Evolutionary conservation across 306 rosid genomes (phyloP), one percentile per base, ranked within the genome.

Genomic region (Fragaria nilgerrensis): DNA sequence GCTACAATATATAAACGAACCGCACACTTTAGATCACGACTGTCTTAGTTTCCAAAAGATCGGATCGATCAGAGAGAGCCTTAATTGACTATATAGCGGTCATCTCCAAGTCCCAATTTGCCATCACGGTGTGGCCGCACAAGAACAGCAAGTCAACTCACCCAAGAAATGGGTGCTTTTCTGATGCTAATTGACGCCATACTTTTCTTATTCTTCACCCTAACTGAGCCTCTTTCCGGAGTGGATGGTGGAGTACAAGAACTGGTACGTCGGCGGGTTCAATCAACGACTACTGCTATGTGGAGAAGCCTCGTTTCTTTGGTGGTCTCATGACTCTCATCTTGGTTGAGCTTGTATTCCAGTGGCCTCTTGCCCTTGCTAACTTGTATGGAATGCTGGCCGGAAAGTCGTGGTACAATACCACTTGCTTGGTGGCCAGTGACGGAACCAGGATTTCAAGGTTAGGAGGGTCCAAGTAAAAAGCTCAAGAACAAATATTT

Each of bases 321-420:
- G 82, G 86, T 8, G 97, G 95, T 0, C 79, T 94, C 32, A 29
- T 17, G 68, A 1, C 1, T 29, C 32, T 29, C 32, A 29, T 87
- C 70, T 89, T 93, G 95, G 82, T 85, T 11, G 93, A 92, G 82
- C 86, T 92, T 34, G 72, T 92, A 69, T 85, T 92, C 52, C 95
- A 90, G 79, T 94, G 96, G 95, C 96, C 95, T 2, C 88, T 90
- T 29, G 34, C 76, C 5, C 86, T 94, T 6, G 70, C 84, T 77
- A 92, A 82, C 68, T 49, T 94, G 70, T 89, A 89, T 75, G 96
- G 76, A 3, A 82, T 88, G 39, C 63, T 87, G 41, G 80, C 83
- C 32, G 68, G 85, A 59, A 90, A 89, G 78, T 73, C 86, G 59
- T 94, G 97, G 97, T 85, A 83, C 81, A 86, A 77, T 37, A 90